Conservation (phyloP, 257 asterid genomes). For the Scutellaria galericulata region DNA sequence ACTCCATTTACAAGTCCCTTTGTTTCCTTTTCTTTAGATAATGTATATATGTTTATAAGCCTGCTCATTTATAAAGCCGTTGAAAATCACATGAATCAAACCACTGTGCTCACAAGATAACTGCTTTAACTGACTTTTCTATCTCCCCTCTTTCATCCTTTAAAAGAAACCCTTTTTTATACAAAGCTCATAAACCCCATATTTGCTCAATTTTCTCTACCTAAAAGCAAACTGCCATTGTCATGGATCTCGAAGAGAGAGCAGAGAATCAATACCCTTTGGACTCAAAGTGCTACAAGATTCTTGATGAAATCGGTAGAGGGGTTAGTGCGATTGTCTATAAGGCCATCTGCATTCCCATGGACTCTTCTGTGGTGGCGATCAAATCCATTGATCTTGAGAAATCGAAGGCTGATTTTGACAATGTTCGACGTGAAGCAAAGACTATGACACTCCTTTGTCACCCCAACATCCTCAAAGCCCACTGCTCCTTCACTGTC, state of each 20-base stretch:
- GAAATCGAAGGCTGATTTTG: slow-evolving; percentile 59
- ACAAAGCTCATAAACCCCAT: background rate
- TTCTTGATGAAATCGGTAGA: slow-evolving; percentile 67
- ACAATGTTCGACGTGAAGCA: slow-evolving; percentile 69
- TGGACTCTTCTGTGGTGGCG: slow-evolving; percentile 60
- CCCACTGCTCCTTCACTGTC: slow-evolving; percentile 83
- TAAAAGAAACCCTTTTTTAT: background rate
- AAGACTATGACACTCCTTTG: slow-evolving; percentile 67
- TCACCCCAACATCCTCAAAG: slow-evolving; percentile 83
- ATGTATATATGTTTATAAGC: too few relatives aligned
- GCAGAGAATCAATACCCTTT: slow-evolving; percentile 37
- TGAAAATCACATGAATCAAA: slow-evolving; percentile 44
- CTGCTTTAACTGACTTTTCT: slow-evolving; percentile 32
- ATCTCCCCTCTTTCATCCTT: slow-evolving; percentile 17
- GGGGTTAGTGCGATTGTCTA: slow-evolving; percentile 79
- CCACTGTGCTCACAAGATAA: slow-evolving; percentile 41
- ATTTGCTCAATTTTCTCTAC: too few relatives aligned
- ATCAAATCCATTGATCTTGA: slow-evolving; percentile 85
- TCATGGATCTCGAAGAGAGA: slow-evolving; percentile 34
- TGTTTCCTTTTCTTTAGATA: background rate
- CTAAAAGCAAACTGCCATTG: too few relatives aligned
- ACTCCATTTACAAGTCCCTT: background rate
- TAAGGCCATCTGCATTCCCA: slow-evolving; percentile 71
- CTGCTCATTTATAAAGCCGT: slow-evolving; percentile 25
- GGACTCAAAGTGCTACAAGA: slow-evolving; percentile 47